A percentile compares a stretch with the other conserved stretches of the same genome.
These are phyloP conservation scores for Rasamsonia emersonii DNA, from an alignment of 2,329 filamentous ascomycete genomes.

Conservation along the genomic window DNA sequence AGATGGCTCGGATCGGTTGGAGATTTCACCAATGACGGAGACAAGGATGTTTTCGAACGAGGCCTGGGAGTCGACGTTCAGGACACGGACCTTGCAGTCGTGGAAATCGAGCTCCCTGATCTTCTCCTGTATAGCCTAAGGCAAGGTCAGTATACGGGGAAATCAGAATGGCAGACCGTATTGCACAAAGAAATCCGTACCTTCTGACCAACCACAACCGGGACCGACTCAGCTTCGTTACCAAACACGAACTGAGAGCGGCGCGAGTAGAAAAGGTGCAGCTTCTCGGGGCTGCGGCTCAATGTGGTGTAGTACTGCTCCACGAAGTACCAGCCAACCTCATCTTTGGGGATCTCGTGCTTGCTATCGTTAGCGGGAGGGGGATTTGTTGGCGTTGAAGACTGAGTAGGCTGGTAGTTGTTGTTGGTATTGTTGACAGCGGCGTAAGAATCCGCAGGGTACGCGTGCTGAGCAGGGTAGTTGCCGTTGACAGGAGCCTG, in stretches of 20 bases:
- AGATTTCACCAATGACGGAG: constrained; percentile 95
- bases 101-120: constrained; percentile 91
- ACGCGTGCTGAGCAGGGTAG: constrained; percentile 31
- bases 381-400: constrained; percentile 31
- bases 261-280: constrained; percentile 95
- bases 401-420: constrained; percentile 32
- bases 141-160: constrained; percentile 10
- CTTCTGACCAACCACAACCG: constrained; percentile 78
- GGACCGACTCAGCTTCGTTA: constrained; percentile 77
- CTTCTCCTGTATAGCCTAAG: constrained; percentile 81
- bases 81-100: constrained; percentile 95
- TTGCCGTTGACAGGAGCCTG: constrained; percentile 35
- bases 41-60: constrained; percentile 93
- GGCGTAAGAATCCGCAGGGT: constrained; percentile 26
- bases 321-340: constrained; percentile 99
- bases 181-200: constrained; percentile 43
- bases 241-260: constrained; percentile 92
- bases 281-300: constrained; percentile 87
- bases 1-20: constrained; percentile 82
- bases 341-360: constrained; percentile 62
- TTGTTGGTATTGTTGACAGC: constrained; percentile 26
- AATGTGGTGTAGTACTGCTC: constrained; percentile 98
- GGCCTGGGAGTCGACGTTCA: constrained; percentile 93
- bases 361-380: constrained; percentile 28
- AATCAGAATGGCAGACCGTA: not conserved